A percentile compares a stretch with the other conserved stretches of the same genome.
These are phyloP conservation scores for Pseudocercospora fuligena DNA, from an alignment of 2,329 filamentous ascomycete genomes.

Conservation along the genomic window DNA sequence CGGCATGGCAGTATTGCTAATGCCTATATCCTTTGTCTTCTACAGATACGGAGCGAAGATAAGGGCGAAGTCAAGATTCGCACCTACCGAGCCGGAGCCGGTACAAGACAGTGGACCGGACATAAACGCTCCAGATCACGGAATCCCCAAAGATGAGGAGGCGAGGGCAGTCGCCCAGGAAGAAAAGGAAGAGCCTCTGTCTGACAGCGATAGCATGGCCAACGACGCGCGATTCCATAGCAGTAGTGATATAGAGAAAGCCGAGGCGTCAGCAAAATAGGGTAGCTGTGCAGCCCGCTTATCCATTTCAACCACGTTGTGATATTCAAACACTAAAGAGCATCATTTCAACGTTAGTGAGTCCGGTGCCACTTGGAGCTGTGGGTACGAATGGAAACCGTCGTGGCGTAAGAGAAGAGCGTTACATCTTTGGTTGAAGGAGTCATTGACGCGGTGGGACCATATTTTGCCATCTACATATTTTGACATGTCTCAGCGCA, in stretches of 20 bases:
- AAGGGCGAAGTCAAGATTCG: slow-evolving; percentile 17
- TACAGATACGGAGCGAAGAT: slow-evolving; percentile 19
- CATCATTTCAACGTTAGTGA: too few species aligned
- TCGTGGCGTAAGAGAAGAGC: too few species aligned
- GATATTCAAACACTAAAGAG: too few species aligned
- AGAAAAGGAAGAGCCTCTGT: slow-evolving; percentile 18
- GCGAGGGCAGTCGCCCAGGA: background rate
- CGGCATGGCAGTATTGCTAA: slow-evolving; percentile 47
- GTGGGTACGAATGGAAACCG: too few species aligned
- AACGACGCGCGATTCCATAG: background rate
- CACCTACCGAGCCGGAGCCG: slow-evolving; percentile 5
- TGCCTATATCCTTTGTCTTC: slow-evolving; percentile 35
- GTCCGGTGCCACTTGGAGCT: too few species aligned
- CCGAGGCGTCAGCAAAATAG: background rate
- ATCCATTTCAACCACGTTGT: too few species aligned
- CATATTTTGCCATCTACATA: too few species aligned
- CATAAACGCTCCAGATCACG: background rate
- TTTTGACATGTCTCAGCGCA: too few species aligned
- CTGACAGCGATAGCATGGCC: slow-evolving; percentile 9
- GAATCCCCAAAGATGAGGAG: background rate
- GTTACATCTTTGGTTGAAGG: too few species aligned
- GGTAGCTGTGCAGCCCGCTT: too few species aligned
- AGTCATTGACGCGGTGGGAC: too few species aligned
- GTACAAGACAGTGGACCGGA: background rate
- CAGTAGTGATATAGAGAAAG: slow-evolving; percentile 15